phyloP scores from a whole-genome alignment of 305 asterid genomes.

The Plantago rigida region DNA sequence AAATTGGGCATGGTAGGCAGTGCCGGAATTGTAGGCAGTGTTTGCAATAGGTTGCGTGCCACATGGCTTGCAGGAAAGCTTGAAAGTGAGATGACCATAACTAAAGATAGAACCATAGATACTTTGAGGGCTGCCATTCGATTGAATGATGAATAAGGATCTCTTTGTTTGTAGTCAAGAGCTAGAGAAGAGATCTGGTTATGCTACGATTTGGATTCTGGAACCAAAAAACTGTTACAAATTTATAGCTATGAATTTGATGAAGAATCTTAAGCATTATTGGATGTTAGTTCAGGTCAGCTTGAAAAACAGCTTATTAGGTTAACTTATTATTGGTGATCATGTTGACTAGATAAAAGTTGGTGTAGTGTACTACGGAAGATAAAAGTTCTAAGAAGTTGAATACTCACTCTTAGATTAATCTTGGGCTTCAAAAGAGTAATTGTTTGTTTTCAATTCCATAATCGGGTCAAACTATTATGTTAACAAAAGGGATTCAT shows the following conservation, averaged over 20 bases:
- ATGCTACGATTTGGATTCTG: background rate
- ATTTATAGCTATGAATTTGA: constrained; percentile 17
- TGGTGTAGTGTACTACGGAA: no score
- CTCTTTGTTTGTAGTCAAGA: background rate
- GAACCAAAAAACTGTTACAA: background rate
- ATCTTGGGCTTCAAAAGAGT: no score
- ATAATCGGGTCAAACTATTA: no score
- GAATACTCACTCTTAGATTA: no score
- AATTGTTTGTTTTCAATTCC: no score
- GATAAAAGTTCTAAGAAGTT: no score
- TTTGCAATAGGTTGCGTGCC: constrained; percentile 21
- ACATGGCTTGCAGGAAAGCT: background rate
- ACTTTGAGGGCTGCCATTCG: constrained; percentile 23
- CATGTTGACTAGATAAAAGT: no score
- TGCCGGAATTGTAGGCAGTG: constrained; percentile 28
- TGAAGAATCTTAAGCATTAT: constrained; percentile 13
- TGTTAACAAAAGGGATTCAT: no score
- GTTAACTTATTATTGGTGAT: constrained; percentile 19
- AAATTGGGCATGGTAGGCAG: constrained; percentile 31
- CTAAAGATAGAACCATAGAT: background rate
- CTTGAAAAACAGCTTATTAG: constrained; percentile 18
- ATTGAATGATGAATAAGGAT: constrained; percentile 1
- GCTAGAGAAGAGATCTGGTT: background rate
- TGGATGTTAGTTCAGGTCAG: constrained; percentile 10
- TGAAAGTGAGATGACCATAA: constrained; percentile 9